Evolutionary conservation across 805 yeast genomes (phyloP), one percentile per base, ranked within the genome.

Genomic region (Pichia deserticola): DNA sequence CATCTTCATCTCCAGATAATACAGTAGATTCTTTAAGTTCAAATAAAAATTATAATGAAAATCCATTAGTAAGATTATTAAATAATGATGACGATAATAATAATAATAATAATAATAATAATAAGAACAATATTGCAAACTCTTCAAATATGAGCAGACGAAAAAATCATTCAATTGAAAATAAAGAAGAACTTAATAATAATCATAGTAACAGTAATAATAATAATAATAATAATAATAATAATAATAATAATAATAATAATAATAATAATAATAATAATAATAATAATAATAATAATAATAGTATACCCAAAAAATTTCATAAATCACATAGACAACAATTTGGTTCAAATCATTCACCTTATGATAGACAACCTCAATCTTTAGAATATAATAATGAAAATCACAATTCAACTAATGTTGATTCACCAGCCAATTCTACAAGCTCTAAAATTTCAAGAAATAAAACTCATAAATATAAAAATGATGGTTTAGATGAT

Each of bases 401-500:
- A 7, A 37, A 20, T 8, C 30, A 33, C 33, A 15, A 38, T 15
- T 11, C 32, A 13, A 15, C 33, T 32, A 32, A 28, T 8, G 15
- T 20, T 7, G n/a, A 27, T 4, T 32, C 47, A n/a, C 12, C 36
- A 9, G 11, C 32, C 41, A 46, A 39, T 25, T 42, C 55, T n/a
- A 44, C 40, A 33, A 49, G 27, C 28, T 35, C 39, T 42, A 48
- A 35, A 20, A 13, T 36, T n/a, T 36, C 35, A 7, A 38, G 20
- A 30, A 45, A 42, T 28, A 45, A 46, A 12, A 48, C 44, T 27
- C 44, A 58, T 33, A 54, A 57, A 28, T 53, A 59, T 53, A n/a
- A 57, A 25, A 49, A 57, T n/a, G 80, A 73, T 36, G 82, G 76
- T 11, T 64, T 73, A 5, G 87, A 81, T 39, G 88, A 80, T 51